Base-by-base conservation (phyloP, 345 rosid species). In the Melaleuca alternifolia region DNA sequence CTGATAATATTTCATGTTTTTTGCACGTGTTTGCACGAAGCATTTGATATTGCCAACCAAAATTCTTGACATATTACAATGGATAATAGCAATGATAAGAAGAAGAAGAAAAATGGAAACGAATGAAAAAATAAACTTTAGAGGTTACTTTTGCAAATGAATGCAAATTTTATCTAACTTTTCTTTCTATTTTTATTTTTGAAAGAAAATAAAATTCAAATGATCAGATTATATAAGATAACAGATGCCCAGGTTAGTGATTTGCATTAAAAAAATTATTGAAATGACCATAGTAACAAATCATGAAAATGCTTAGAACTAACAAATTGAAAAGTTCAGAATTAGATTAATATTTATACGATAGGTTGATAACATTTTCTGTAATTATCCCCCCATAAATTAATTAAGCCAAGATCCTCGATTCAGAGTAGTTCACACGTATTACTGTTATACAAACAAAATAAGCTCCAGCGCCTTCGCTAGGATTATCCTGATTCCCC, bases 191-290 rank as follows among this genome's bases (percentile, higher is more conserved):
- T n/a, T n/a, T n/a, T n/a, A n/a, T n/a, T n/a, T n/a, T n/a, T n/a
- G n/a, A n/a, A n/a, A n/a, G n/a, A n/a, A n/a, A n/a, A n/a, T n/a
- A n/a, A n/a, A n/a, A n/a, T n/a, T n/a, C n/a, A n/a, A n/a, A n/a
- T 8, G 4, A 12, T 5, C n/a, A n/a, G n/a, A 1, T 0, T 16
- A n/a, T 18, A 5, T 16, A 18, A 5, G 20, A 33, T 33, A 2
- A 12, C 1, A 1, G 0, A 1, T 6, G 7, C 16, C 5, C 23
- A 0, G 1, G 0, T 71, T 1, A 33, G 4, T 71, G 12, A 33
- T 71, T 71, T 71, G 2, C 6, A 71, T 3, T 1, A 33, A 71
- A 71, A 16, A 71, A 16, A 8, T 33, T 24, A 33, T 33, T 6
- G 20, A 37, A 65, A 71, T 6, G 10, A 4, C 13, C 10, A 33